These are phyloP conservation scores for Phaeosphaeria sp. DNA, from an alignment of 2,329 filamentous ascomycete species.

Conservation along the genomic window DNA sequence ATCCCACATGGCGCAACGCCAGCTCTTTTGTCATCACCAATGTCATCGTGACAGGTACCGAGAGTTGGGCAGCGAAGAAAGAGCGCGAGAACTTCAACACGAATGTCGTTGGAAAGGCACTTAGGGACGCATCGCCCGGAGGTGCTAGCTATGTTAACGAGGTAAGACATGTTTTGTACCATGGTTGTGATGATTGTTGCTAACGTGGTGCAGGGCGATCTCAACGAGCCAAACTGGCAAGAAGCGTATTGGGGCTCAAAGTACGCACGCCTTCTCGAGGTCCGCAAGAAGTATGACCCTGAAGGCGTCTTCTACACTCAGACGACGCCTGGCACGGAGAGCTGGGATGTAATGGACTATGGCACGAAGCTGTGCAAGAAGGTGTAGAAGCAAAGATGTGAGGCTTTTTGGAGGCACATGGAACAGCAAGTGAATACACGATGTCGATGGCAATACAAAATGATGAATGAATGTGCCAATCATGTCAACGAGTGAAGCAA, in stretches of 20 bases:
- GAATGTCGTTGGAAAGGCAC: constrained; percentile 35
- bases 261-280: constrained; percentile 37
- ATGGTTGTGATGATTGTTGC: not conserved
- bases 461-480: not conserved
- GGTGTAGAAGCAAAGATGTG: not conserved
- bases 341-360: constrained; percentile 42
- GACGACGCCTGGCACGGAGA: constrained; percentile 44
- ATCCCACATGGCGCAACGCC: constrained; percentile 43
- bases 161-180: constrained; percentile 13
- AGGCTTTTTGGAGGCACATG: not conserved
- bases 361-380: constrained; percentile 45
- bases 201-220: constrained; percentile 32
- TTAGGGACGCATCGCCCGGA: constrained; percentile 37
- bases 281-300: constrained; percentile 44
- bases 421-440: not conserved
- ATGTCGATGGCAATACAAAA: not conserved
- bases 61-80: constrained; percentile 41
- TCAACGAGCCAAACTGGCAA: constrained; percentile 47
- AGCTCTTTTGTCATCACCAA: constrained; percentile 46
- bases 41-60: constrained; percentile 34
- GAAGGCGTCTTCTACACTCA: constrained; percentile 43
- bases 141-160: constrained; percentile 47
- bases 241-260: constrained; percentile 45
- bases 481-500: not conserved
- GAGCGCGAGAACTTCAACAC: constrained; percentile 36